Evolutionary conservation across 1,284 basidiomycete genomes (phyloP).

Genomic region (Papiliotrema laurentii): DNA sequence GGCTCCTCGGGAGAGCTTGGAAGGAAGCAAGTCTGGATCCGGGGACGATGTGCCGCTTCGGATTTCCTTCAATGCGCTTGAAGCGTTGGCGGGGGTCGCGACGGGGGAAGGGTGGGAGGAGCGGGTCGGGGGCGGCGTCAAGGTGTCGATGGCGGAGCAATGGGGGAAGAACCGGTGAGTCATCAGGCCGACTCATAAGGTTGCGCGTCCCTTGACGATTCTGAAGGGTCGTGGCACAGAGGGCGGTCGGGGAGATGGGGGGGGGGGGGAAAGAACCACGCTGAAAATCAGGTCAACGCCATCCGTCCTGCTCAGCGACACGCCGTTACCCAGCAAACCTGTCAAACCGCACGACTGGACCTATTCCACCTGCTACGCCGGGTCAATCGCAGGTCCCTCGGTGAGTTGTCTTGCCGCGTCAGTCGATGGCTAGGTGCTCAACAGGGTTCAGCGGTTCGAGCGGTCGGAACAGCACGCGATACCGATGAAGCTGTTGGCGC

Average conservation of each 20-base stretch:
- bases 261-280: too few species aligned
- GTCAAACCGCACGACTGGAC: conserved; percentile 98
- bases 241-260: too few species aligned
- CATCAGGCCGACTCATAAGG: too few species aligned
- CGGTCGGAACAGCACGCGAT: conserved; percentile 59
- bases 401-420: conserved; percentile 12
- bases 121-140: conserved; percentile 79
- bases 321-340: conserved; percentile 53
- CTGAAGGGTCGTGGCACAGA: too few species aligned
- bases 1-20: conserved; percentile 1
- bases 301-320: conserved; percentile 33
- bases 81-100: conserved; percentile 70
- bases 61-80: conserved; percentile 66
- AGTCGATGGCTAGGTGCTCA: neutral
- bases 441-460: conserved; percentile 50
- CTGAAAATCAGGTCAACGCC: conserved; percentile 15
- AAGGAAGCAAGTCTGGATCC: neutral
- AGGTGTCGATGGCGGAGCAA: conserved; percentile 88
- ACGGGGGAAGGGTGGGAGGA: conserved; percentile 63
- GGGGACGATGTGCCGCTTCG: conserved; percentile 55
- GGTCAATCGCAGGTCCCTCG: conserved; percentile 51
- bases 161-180: conserved; percentile 84
- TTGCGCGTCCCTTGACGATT: neutral
- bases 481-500: conserved; percentile 74
- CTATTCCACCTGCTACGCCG: conserved; percentile 83